phyloP scores from a whole-genome alignment of 2,329 filamentous ascomycete genomes.

The Amauroascus verrucosus region DNA sequence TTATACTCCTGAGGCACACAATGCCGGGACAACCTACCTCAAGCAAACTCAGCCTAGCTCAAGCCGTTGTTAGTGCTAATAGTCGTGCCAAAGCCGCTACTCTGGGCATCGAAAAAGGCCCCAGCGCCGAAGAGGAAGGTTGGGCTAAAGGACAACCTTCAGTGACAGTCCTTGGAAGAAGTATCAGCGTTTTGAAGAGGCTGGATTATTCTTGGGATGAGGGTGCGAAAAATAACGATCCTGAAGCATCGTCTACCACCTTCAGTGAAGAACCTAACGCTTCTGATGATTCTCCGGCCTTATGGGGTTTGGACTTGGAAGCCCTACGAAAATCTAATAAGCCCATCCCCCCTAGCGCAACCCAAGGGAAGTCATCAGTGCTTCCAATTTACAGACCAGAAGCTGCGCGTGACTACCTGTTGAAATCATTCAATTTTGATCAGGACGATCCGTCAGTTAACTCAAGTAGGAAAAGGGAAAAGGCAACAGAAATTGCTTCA shows the following conservation, averaged over 20 bases:
- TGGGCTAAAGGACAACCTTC: conserved; percentile 67
- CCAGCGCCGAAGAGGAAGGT: conserved; percentile 57
- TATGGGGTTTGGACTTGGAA: conserved; percentile 52
- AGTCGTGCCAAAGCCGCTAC: conserved; percentile 65
- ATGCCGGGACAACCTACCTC: conserved; percentile 79
- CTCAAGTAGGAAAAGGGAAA: conserved; percentile 12
- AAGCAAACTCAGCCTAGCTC: conserved; percentile 71
- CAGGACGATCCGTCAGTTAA: conserved; percentile 1
- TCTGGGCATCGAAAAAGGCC: conserved; percentile 58
- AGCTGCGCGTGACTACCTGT: conserved; percentile 50
- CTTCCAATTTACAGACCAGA: conserved; percentile 69
- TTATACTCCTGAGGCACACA: conserved; percentile 62
- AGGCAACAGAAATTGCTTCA: conserved; percentile 45
- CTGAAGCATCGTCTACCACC: neutral
- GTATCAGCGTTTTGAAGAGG: conserved; percentile 64
- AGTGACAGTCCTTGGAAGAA: conserved; percentile 60
- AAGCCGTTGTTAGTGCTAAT: conserved; percentile 74
- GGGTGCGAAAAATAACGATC: neutral
- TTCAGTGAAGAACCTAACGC: neutral
- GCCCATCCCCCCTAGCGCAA: conserved; percentile 17
- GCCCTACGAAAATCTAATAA: conserved; percentile 41
- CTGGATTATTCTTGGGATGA: conserved; percentile 57
- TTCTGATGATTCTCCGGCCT: conserved; percentile 33
- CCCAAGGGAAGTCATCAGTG: conserved; percentile 30
- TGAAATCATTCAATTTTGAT: conserved; percentile 35